Evolutionary conservation across 768 basidiomycete species (phyloP), one percentile per base, ranked within the genome.

Genomic region (Rhodotorula diobovata): DNA sequence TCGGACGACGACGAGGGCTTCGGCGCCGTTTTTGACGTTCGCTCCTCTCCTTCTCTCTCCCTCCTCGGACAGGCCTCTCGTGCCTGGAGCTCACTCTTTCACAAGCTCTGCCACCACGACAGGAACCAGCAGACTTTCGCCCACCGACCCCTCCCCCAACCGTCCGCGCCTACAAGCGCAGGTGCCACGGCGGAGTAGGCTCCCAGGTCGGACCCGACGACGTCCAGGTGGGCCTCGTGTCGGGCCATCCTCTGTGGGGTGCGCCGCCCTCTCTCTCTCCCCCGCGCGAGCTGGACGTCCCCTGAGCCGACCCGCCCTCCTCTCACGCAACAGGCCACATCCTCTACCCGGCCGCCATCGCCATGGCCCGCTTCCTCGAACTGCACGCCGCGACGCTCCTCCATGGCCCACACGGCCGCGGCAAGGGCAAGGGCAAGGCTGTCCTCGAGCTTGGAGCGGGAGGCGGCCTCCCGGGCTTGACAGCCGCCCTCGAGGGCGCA

Each of bases 401-500:
- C 16, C 73, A 65, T 39, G 61, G 67, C 1, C 37, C 57, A 8
- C 56, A 63, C 7, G 66, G 61, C 11, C 14, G 34, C 9, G 70
- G 70, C 4, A 69, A 70, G 46, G 69, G 79, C 56, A 75, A 74
- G 1, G 80, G 81, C 12, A 82, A 80, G 46, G 80, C 76, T 35
- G 87, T 97, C 0, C 83, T 97, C 2, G 96, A 99, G 79, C 85
- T 98, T 0, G 96, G 96, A 0, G 96, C 96, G 0, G 96, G 93
- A 0, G 94, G 91, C 2, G 95, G 88, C 5, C 82, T 98, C 12
- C 96, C 96, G 0, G 87, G 90, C 8, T 83, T 99, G 14, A 85
- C 94, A 4, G 83, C 88, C 0, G 86, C 84, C 0, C 85, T 88
- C 51, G 88, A 87, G 68, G 89, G 88, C 0, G 92, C 93, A 0